Evolutionary conservation across 2,329 filamentous ascomycete species (phyloP), one percentile per base, ranked within the genome.

Genomic region (Monosporascus sp.): DNA sequence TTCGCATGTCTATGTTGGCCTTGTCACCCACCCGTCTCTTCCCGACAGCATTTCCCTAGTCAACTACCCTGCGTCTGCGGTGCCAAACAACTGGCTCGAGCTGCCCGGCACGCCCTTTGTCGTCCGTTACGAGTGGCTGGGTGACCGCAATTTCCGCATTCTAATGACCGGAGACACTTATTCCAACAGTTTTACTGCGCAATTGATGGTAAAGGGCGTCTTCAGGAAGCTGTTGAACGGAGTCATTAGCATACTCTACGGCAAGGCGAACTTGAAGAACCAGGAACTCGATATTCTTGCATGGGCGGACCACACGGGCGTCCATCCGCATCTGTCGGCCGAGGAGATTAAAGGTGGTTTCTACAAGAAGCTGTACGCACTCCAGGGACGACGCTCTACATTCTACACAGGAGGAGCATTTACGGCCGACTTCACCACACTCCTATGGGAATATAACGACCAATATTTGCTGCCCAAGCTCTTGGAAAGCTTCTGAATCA

Each of bases 391-490:
- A 36, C 59, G 64, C 9, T 67, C 63, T n/a, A 77, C 72, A 2
- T 76, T 65, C 60, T 75, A 69, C 51, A 73, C 74, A 0, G 72
- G 70, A 0, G 70, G 59, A 3, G 64, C 67, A 1, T 72, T 64
- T 52, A 52, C 62, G 5, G 60, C 59, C 18, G 65, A 71, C 49
- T 70, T 69, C 49, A 60, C 65, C 39, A 62, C 67, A 1, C 60
- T 66, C 6, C 39, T 72, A 14, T 72, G 69, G 70, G 61, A 62
- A 22, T 69, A 63, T 53, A 69, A 67, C 49, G 63, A 69, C 49
- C 35, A 57, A 44, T 49, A 61, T 1, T 39, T 70, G 8, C 36
- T 69, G 17, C 64, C 66, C 1, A 65, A 62, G 54, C 52, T 70
- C 36, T 6, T 69, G 18, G 55, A 50, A 17, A 47, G 24, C 38